These are phyloP conservation scores for Cladorrhinum samala DNA, from an alignment of 495 filamentous ascomycete species.

Conservation along the genomic window DNA sequence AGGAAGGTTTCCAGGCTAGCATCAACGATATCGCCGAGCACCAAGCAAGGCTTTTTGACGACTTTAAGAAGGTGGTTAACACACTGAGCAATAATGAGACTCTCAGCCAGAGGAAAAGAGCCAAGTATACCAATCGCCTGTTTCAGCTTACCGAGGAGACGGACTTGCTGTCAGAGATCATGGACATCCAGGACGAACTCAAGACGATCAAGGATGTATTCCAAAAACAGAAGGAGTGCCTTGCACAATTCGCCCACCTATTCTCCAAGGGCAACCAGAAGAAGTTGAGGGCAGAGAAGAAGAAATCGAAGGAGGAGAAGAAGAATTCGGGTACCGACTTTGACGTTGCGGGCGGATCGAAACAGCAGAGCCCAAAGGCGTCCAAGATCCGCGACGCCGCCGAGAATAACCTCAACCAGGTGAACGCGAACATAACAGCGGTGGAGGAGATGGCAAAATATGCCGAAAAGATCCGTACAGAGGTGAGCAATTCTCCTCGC, in stretches of 20 bases:
- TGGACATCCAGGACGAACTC: conserved; percentile 11
- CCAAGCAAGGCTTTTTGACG: background rate
- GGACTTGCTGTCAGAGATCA: background rate
- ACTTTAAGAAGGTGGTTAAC: conserved; percentile 2
- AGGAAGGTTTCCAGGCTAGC: conserved; percentile 19
- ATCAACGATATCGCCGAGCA: conserved; percentile 14
- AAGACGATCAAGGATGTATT: conserved; percentile 4
- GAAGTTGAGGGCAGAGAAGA: background rate
- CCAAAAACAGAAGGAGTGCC: background rate
- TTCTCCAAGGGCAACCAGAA: background rate
- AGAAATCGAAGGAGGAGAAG: conserved; percentile 1
- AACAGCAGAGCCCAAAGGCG: background rate
- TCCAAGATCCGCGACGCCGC: background rate
- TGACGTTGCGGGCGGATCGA: background rate
- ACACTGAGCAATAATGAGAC: background rate
- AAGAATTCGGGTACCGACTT: background rate
- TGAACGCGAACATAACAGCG: background rate
- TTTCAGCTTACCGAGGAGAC: conserved; percentile 4
- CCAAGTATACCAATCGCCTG: background rate
- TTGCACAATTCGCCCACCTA: background rate
- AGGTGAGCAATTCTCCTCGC: too few relatives aligned
- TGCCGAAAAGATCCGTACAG: background rate
- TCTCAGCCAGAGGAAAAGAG: background rate
- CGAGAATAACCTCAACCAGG: background rate
- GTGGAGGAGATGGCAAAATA: conserved; percentile 2